Conservation (phyloP, 345 rosid genomes). For the Syzygium oleosum region DNA sequence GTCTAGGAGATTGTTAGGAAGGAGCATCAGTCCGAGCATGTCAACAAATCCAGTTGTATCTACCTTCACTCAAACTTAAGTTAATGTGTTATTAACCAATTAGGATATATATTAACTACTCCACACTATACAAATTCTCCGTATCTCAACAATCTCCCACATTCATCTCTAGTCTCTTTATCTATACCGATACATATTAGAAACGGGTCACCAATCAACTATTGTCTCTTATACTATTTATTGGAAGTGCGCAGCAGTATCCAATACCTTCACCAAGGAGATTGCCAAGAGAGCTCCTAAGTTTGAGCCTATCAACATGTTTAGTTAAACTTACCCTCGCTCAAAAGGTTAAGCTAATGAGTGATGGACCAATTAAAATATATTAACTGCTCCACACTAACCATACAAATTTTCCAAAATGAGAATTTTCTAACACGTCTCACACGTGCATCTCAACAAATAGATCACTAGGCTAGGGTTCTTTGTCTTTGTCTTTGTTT, state of each 20-base stretch:
- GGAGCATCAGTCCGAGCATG: too few species aligned
- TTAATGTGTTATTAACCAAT: background rate
- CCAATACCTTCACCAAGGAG: background rate
- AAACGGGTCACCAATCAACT: background rate
- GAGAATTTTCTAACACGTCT: background rate
- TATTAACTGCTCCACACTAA: background rate
- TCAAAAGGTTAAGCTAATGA: background rate
- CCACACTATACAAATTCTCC: background rate
- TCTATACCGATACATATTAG: too few species aligned
- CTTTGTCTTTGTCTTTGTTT: too few species aligned
- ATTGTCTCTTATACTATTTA: background rate
- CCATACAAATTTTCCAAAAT: background rate
- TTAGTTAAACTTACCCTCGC: background rate
- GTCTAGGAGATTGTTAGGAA: too few species aligned
- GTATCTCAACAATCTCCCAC: background rate
- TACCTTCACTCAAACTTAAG: background rate
- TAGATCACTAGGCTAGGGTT: background rate
- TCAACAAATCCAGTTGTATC: too few species aligned
- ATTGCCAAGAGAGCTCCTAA: background rate
- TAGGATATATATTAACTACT: background rate
- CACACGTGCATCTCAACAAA: too few species aligned
- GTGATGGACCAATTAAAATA: background rate
- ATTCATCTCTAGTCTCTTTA: too few species aligned
- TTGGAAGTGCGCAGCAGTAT: background rate
- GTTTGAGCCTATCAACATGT: background rate